These are phyloP conservation scores for Kodamaea laetipori DNA, from an alignment of 805 yeast genomes.

Conservation along the genomic window DNA sequence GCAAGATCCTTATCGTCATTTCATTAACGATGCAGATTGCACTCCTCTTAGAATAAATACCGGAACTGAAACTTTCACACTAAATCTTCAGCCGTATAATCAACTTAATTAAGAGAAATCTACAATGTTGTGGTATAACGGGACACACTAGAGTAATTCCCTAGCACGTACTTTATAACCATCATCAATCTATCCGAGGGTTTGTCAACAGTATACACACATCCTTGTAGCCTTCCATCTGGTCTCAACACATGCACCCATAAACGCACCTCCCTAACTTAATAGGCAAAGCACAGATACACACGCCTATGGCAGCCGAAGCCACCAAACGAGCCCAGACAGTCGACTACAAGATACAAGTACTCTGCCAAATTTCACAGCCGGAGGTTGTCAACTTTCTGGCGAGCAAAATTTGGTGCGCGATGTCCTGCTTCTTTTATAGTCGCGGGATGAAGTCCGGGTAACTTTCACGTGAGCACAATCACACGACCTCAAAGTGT, in stretches of 20 bases:
- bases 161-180: conserved; percentile 45
- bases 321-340: conserved; percentile 16
- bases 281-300: conserved; percentile 38
- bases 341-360: conserved; percentile 19
- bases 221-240: conserved; percentile 18
- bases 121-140: conserved; percentile 46
- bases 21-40: too few relatives aligned
- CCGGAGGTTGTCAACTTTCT: conserved; percentile 44
- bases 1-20: too few relatives aligned
- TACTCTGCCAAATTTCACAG: conserved; percentile 30
- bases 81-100: too few relatives aligned
- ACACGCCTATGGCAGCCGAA: conserved; percentile 25
- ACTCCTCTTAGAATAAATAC: too few relatives aligned
- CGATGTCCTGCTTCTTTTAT: conserved; percentile 9
- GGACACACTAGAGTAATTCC: conserved; percentile 44
- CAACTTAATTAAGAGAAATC: neutral
- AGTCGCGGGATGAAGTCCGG: conserved; percentile 18
- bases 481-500: neutral
- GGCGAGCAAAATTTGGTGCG: conserved; percentile 19
- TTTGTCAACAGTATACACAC: conserved; percentile 31
- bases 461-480: conserved; percentile 21
- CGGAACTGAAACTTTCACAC: too few relatives aligned
- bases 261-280: conserved; percentile 36
- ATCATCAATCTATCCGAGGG: conserved; percentile 41
- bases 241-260: conserved; percentile 16